These are phyloP conservation scores for Bretziella fagacearum DNA, from an alignment of 2,329 filamentous ascomycete genomes.

Conservation along the genomic window DNA sequence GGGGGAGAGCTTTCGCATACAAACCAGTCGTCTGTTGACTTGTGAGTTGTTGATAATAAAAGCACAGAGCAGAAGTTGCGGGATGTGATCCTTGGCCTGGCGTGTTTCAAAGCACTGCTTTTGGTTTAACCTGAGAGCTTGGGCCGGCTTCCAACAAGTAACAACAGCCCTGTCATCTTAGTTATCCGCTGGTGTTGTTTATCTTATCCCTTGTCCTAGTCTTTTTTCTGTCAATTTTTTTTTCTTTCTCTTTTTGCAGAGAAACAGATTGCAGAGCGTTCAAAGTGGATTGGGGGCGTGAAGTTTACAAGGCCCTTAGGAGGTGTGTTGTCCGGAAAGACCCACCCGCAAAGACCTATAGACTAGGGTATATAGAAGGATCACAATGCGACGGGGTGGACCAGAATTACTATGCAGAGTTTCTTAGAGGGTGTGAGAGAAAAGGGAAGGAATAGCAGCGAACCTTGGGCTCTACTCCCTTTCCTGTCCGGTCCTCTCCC, in stretches of 20 bases:
- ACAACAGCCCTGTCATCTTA: too few relatives aligned
- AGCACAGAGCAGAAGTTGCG: not conserved
- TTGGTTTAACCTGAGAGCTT: not conserved
- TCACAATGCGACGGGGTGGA: not conserved
- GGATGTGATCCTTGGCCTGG: constrained; percentile 1
- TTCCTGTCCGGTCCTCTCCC: not conserved
- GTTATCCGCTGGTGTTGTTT: too few relatives aligned
- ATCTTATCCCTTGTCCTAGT: not conserved
- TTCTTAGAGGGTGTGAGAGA: not conserved
- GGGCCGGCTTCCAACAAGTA: too few relatives aligned
- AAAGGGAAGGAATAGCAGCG: not conserved
- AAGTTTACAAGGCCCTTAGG: not conserved
- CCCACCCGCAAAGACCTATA: not conserved
- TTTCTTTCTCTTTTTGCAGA: too few relatives aligned
- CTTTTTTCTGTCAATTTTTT: too few relatives aligned
- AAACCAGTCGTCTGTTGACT: not conserved
- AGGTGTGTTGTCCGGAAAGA: not conserved
- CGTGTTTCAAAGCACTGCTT: not conserved
- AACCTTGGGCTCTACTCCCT: not conserved
- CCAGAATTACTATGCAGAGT: not conserved
- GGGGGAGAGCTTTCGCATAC: too few relatives aligned
- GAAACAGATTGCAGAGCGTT: not conserved
- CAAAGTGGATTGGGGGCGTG: not conserved
- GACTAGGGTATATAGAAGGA: not conserved
- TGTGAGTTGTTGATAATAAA: not conserved